These are phyloP conservation scores for Pichia sporocuriosa DNA, from an alignment of 805 yeast species.

Conservation along the genomic window DNA sequence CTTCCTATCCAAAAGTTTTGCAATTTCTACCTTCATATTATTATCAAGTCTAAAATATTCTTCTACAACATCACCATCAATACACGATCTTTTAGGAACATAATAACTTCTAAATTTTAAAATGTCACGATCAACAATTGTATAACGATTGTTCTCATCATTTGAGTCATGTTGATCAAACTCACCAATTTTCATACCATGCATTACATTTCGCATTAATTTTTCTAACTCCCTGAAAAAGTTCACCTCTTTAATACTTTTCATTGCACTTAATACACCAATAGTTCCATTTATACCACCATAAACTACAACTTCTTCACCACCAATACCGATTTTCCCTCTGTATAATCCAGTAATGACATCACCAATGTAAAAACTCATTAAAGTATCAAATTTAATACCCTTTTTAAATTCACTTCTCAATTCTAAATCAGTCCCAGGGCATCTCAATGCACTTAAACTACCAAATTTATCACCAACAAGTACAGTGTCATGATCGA, in stretches of 20 bases:
- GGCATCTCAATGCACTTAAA: constrained; percentile 58
- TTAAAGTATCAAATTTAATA: constrained; percentile 40
- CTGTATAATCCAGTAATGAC: constrained; percentile 55
- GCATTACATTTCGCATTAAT: constrained; percentile 32
- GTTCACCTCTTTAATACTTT: constrained; percentile 53
- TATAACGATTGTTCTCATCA: constrained; percentile 23
- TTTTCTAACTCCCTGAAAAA: constrained; percentile 52
- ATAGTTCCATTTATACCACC: constrained; percentile 78
- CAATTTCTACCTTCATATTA: constrained; percentile 32
- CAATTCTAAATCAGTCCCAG: constrained; percentile 27
- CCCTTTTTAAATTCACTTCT: neutral
- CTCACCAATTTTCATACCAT: constrained; percentile 25
- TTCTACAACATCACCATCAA: constrained; percentile 89
- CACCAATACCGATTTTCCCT: constrained; percentile 52
- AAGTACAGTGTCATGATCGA: constrained; percentile 71
- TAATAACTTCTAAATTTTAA: constrained; percentile 68
- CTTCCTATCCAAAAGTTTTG: constrained; percentile 37
- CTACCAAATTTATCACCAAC: constrained; percentile 90
- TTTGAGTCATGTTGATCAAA: constrained; percentile 31
- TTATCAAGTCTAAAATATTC: constrained; percentile 34
- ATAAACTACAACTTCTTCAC: constrained; percentile 59
- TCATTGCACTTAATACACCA: constrained; percentile 66
- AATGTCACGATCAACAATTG: constrained; percentile 58
- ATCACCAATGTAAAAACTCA: constrained; percentile 63
- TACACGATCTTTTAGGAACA: constrained; percentile 65